Conservation (phyloP, 495 filamentous ascomycete species). For the Amniculicola lignicola region DNA sequence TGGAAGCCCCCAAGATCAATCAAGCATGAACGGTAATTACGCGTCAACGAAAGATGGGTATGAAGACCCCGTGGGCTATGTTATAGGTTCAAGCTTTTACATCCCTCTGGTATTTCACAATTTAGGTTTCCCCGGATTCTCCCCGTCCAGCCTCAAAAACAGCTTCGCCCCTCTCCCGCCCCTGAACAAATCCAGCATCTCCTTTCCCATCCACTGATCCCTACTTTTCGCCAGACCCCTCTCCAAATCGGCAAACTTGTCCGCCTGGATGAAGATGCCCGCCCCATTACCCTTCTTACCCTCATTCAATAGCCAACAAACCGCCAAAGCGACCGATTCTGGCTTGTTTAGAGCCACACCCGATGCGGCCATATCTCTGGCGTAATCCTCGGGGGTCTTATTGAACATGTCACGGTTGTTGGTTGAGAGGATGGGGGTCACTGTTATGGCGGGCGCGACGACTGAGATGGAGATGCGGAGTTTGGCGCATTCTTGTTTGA, state of each 20-base stretch:
- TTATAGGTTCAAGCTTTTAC: too few species aligned
- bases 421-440: slow-evolving; percentile 33
- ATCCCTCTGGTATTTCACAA: neutral
- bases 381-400: slow-evolving; percentile 27
- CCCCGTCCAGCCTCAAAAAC: slow-evolving; percentile 28
- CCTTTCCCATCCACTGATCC: slow-evolving; percentile 41
- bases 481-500: slow-evolving; percentile 37
- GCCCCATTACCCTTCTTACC: slow-evolving; percentile 37
- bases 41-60: too few species aligned
- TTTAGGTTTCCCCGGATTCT: slow-evolving; percentile 7
- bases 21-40: too few species aligned
- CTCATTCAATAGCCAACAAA: slow-evolving; percentile 36
- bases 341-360: slow-evolving; percentile 39
- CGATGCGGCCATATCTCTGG: slow-evolving; percentile 30
- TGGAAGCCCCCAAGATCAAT: too few species aligned
- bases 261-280: slow-evolving; percentile 38
- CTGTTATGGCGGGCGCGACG: slow-evolving; percentile 41
- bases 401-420: slow-evolving; percentile 18
- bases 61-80: too few species aligned
- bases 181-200: slow-evolving; percentile 41
- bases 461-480: slow-evolving; percentile 36
- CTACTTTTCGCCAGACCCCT: slow-evolving; percentile 38
- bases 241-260: slow-evolving; percentile 38
- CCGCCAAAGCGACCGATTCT: slow-evolving; percentile 38
- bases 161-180: slow-evolving; percentile 36